These are phyloP conservation scores for Pythium angustatum DNA, from an alignment of 352 stramenopile species.

Conservation along the genomic window DNA sequence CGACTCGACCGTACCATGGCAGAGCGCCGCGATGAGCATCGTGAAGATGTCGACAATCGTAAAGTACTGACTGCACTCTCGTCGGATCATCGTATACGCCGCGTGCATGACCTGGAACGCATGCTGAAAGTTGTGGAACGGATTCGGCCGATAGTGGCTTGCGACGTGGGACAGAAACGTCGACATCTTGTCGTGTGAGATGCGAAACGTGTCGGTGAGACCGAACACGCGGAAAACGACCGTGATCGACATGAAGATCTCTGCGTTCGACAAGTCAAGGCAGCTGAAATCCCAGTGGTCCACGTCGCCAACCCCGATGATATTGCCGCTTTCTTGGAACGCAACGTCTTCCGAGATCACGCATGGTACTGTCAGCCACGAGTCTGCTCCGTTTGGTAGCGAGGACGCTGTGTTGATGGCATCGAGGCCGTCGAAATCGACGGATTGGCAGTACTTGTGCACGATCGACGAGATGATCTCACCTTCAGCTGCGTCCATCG, in stretches of 20 bases:
- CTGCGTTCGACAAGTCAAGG: conserved; percentile 10
- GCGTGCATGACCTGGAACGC: conserved; percentile 66
- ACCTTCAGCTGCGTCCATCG: not conserved
- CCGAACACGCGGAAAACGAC: conserved; percentile 39
- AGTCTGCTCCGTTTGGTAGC: not conserved
- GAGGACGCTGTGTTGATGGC: conserved; percentile 9
- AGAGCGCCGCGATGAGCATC: conserved; percentile 68
- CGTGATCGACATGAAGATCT: conserved; percentile 26
- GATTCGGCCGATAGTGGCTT: conserved; percentile 72
- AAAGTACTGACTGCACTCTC: conserved; percentile 61
- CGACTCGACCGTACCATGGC: conserved; percentile 57
- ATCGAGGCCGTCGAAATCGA: conserved; percentile 7
- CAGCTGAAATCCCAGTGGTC: conserved; percentile 63
- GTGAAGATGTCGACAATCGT: conserved; percentile 68
- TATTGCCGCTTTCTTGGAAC: not conserved
- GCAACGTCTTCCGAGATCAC: not conserved
- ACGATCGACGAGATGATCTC: conserved; percentile 41
- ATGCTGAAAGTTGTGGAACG: conserved; percentile 85
- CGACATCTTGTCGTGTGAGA: conserved; percentile 39
- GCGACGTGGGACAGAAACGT: conserved; percentile 40
- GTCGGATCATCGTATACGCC: conserved; percentile 56
- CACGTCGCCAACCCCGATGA: conserved; percentile 35
- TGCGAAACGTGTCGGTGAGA: conserved; percentile 38
- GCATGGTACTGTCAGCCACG: not conserved
- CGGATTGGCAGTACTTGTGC: conserved; percentile 34